phyloP scores from a whole-genome alignment of 208 protist species.

The Herpetomonas muscarum region DNA sequence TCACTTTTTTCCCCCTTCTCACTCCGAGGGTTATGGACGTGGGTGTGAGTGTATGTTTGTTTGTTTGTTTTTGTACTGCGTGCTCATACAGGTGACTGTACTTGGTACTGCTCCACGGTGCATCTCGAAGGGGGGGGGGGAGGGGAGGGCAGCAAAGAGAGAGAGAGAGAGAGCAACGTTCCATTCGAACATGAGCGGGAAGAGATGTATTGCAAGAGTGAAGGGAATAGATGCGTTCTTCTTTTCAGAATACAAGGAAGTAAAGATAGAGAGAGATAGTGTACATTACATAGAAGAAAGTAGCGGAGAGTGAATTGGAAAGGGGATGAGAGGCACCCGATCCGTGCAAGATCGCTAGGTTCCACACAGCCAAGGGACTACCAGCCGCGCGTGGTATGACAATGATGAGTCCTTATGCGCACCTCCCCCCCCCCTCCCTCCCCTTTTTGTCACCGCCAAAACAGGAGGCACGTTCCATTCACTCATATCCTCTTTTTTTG shows the following conservation, averaged over 20 bases:
- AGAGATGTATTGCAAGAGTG: not conserved
- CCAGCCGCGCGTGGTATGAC: no score
- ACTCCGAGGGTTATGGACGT: no score
- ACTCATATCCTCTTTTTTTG: no score
- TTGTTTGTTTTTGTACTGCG: no score
- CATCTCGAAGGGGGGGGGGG: conserved; percentile 5
- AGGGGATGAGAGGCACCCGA: no score
- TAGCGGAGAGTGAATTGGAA: not conserved
- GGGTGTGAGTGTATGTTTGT: not conserved
- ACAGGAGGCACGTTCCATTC: no score
- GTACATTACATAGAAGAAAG: conserved; percentile 1
- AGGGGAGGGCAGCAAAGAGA: conserved; percentile 5
- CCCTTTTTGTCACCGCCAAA: no score
- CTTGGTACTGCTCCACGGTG: conserved; percentile 5
- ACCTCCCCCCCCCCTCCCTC: no score
- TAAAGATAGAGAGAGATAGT: not conserved
- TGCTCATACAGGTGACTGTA: not conserved
- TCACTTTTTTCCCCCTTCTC: no score
- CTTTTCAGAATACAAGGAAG: not conserved
- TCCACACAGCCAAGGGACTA: no score
- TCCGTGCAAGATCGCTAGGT: no score
- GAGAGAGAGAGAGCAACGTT: conserved; percentile 4
- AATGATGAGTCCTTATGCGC: no score
- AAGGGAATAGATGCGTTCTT: not conserved
- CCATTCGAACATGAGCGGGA: not conserved